phyloP scores from a whole-genome alignment of 2,329 filamentous ascomycete species.

The Fusarium dlaminii region DNA sequence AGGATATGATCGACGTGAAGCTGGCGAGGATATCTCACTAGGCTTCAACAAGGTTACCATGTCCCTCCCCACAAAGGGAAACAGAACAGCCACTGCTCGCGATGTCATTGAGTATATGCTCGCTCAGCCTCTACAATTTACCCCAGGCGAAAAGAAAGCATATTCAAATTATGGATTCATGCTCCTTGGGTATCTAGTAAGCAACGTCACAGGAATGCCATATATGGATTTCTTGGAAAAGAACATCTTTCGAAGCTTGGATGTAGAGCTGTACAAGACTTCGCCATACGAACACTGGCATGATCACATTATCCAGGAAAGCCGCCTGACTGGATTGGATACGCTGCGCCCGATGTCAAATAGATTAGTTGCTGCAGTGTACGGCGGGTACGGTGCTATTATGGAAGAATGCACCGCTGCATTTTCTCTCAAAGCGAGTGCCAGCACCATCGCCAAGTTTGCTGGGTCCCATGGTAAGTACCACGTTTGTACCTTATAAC shows the following conservation, averaged over 20 bases:
- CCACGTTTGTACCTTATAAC: rapidly evolving
- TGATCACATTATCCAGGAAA: slow-evolving; percentile 30
- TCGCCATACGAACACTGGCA: background rate
- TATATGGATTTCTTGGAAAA: slow-evolving; percentile 27
- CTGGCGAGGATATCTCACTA: slow-evolving; percentile 24
- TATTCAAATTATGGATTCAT: slow-evolving; percentile 32
- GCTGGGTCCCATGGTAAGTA: slow-evolving; percentile 13
- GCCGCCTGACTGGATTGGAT: slow-evolving; percentile 7
- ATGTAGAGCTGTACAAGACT: slow-evolving; percentile 23
- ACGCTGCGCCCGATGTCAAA: background rate
- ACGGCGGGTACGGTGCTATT: slow-evolving; percentile 28
- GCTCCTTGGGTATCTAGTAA: slow-evolving; percentile 22
- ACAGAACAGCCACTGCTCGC: slow-evolving; percentile 16
- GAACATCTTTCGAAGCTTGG: slow-evolving; percentile 15
- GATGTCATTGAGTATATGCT: slow-evolving; percentile 33
- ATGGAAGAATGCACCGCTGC: slow-evolving; percentile 31
- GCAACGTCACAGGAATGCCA: slow-evolving; percentile 19
- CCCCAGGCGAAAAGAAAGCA: slow-evolving; percentile 1
- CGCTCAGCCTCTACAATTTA: slow-evolving; percentile 8
- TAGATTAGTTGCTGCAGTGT: background rate
- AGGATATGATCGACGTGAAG: slow-evolving; percentile 4
- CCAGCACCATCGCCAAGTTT: slow-evolving; percentile 22
- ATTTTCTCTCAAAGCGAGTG: slow-evolving; percentile 26
- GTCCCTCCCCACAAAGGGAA: background rate
- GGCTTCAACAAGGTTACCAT: slow-evolving; percentile 18